Base-by-base conservation (phyloP, 2,329 filamentous ascomycete species). In the Cladophialophora immunda region DNA sequence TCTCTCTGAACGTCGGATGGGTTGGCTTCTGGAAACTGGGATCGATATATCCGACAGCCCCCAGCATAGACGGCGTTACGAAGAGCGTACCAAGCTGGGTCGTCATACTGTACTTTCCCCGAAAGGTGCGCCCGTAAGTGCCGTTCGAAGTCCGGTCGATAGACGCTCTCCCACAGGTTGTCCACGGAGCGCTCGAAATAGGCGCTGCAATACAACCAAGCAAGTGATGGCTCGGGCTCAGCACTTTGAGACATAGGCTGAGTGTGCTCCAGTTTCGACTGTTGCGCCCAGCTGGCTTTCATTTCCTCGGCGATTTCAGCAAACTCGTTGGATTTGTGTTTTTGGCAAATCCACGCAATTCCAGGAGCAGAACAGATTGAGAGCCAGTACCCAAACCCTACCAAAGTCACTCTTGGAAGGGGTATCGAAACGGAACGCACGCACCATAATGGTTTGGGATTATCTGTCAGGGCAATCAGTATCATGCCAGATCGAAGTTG, bases 281-380 rank as follows among this genome's bases (percentile, higher is more conserved):
- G 41, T 32, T 36, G 22, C 19, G 45, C 45, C 58, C 58, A 61
- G n/a, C 25, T 34, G 19, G 41, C 41, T 30, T 11, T 53, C n/a
- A 61, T 25, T 25, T 52, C 58, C 29, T 25, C 25, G 17, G 41
- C 41, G n/a, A 61, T 61, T 30, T 32, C 41, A n/a, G 32, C 30
- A 36, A 64, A 58, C 11, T 64, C 53, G 19, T 64, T 19, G 8
- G 25, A 34, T 47, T 47, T 7, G 52, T 58, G 19, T 36, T 32
- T 34, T 27, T 57, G 15, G 27, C 53, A 36, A 30, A 58, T 32
- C 62, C 62, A 61, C 11, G 41, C 41, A 34, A 30, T 7, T 30
- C 58, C 58, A 8, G 58, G 58, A 7, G 15, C 25, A 13, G 58
- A 61, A 41, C 58, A 61, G n/a, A 61, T 61, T 30, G 58, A 61